Conservation (phyloP, 2,329 filamentous ascomycete species). For the Colletotrichum sp. region DNA sequence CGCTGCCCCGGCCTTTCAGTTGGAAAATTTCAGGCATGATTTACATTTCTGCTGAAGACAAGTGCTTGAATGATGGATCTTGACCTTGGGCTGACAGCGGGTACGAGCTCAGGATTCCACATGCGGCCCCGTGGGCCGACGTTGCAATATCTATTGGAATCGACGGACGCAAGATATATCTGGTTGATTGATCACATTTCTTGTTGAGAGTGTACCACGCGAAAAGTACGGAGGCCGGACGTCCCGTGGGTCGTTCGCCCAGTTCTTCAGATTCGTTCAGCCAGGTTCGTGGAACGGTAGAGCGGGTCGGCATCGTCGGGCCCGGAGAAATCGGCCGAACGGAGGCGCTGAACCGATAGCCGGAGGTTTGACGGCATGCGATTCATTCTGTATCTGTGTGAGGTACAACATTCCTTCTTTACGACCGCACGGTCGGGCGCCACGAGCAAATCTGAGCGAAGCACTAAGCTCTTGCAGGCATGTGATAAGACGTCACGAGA, state of each 20-base stretch:
- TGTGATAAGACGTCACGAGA: background rate
- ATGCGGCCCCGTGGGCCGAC: background rate
- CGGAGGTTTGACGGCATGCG: background rate
- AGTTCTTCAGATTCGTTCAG: background rate
- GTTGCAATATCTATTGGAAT: background rate
- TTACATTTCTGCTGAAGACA: background rate
- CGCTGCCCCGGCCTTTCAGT: background rate
- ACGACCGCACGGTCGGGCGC: background rate
- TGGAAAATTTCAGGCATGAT: background rate
- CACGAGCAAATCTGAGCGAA: background rate
- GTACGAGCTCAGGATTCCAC: background rate
- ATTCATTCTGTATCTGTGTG: background rate
- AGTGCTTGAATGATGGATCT: background rate
- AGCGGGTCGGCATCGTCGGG: background rate
- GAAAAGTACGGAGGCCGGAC: background rate
- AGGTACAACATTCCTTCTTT: background rate
- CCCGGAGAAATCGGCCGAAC: background rate
- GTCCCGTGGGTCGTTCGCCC: background rate
- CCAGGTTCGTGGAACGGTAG: background rate
- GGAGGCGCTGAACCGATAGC: background rate
- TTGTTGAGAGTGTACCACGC: background rate
- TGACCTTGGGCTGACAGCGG: background rate
- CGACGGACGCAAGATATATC: background rate
- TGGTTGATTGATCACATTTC: background rate
- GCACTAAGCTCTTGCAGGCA: background rate